These are phyloP conservation scores for Lentinula guzmanii DNA, from an alignment of 768 basidiomycete species.

Conservation along the genomic window DNA sequence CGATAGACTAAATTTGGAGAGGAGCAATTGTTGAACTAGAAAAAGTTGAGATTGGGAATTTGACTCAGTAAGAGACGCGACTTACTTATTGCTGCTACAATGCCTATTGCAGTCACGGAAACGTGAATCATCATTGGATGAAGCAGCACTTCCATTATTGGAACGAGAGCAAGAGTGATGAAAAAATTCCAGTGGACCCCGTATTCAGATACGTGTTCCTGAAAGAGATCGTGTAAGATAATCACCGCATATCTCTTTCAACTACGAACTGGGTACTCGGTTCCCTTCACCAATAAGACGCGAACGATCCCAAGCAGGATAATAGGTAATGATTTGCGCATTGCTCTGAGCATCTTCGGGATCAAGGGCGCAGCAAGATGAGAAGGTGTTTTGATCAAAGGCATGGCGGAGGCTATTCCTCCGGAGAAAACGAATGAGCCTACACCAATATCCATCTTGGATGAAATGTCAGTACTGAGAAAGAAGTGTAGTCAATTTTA, in stretches of 20 bases:
- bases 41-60: not conserved
- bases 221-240: not conserved
- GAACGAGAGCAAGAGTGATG: constrained; percentile 81
- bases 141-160: constrained; percentile 61
- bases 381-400: constrained; percentile 59
- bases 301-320: constrained; percentile 70
- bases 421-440: constrained; percentile 98
- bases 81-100: constrained; percentile 55
- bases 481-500: constrained; percentile 15
- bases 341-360: constrained; percentile 43
- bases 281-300: constrained; percentile 83
- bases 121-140: constrained; percentile 57
- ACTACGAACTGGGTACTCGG: constrained; percentile 82
- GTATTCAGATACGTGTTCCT: constrained; percentile 96
- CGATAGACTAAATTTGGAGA: constrained; percentile 53
- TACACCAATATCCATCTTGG: constrained; percentile 95
- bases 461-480: not conserved
- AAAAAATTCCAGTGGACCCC: constrained; percentile 99
- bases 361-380: constrained; percentile 43
- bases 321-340: constrained; percentile 62
- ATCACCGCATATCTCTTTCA: not conserved
- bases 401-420: constrained; percentile 85
- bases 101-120: constrained; percentile 57
- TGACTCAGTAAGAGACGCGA: constrained; percentile 1
- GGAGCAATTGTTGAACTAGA: constrained; percentile 67